Evolutionary conservation across 2,329 filamentous ascomycete genomes (phyloP), one percentile per base, ranked within the genome.

Genomic region (Talaromyces albobiverticillius): DNA sequence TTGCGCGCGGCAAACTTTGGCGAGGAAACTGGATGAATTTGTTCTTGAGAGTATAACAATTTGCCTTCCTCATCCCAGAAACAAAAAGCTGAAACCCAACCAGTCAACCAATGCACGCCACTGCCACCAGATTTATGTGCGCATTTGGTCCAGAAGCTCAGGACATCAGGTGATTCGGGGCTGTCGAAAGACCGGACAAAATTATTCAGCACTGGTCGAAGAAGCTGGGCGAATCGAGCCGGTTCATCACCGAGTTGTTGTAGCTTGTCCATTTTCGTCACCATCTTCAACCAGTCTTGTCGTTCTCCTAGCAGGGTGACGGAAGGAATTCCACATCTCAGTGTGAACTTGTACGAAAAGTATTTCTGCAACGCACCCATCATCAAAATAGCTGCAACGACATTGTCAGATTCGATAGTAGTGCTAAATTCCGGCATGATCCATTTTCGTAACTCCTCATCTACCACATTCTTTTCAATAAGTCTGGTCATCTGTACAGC

Each of bases 371-470:
- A 64, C 0, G 73, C 64, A 2, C 74, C 77, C 78, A 83, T 82
- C 67, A 83, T 76, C 2, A 80, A 45, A 3, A 82, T 67, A 0
- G 74, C 65, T 0, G 76, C 75, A 2, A 75, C 69, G 0, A 74
- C 64, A 5, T 61, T 61, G 60, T 84, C 81, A 0, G 60, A 60
- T 1, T 68, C 56, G 0, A 71, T 76, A 0, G 80, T 82, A 0
- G 81, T 84, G 4, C 67, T 74, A 58, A 83, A 84, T 2, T 64
- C 57, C 0, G 80, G 81, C 59, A 82, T 69, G 14, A 83, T 69
- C 79, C 79, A 83, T 1, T 66, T 60, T 3, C 68, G 64, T 3
- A 82, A 60, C 1, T 64, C 62, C 0, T 68, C 61, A 53, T 79
- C 76, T 0, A 67, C 59, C 23, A 82, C 60, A 29, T 76, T 74